Conservation (phyloP, 192 early-diverging fungal genomes). For the Linnemannia zychae region DNA sequence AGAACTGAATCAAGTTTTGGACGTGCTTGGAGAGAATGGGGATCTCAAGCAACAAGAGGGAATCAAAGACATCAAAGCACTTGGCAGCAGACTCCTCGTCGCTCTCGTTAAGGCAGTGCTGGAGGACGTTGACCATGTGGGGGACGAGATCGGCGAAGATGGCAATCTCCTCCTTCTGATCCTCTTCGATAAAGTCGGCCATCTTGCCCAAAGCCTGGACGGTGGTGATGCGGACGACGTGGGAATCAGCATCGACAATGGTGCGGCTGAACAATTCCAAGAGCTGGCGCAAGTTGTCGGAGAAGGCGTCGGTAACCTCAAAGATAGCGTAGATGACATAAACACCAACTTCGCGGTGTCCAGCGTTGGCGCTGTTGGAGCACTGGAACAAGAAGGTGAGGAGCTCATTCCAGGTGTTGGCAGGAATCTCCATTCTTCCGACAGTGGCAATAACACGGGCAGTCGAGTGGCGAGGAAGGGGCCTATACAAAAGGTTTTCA, state of each 20-base stretch:
- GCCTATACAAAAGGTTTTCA: constrained; percentile 47
- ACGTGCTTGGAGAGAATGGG: constrained; percentile 87
- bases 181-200: constrained; percentile 84
- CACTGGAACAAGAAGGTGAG: constrained; percentile 85
- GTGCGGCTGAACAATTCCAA: constrained; percentile 83
- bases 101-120: constrained; percentile 78
- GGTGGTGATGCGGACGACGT: constrained; percentile 84
- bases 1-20: constrained; percentile 86
- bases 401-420: constrained; percentile 84
- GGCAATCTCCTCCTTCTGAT: constrained; percentile 77
- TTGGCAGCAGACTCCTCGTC: constrained; percentile 84
- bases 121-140: constrained; percentile 87
- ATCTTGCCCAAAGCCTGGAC: constrained; percentile 86
- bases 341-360: constrained; percentile 89
- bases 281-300: constrained; percentile 72
- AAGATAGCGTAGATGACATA: constrained; percentile 91
- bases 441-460: constrained; percentile 93
- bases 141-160: constrained; percentile 83
- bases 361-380: constrained; percentile 76
- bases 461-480: constrained; percentile 80
- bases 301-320: constrained; percentile 82
- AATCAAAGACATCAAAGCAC: constrained; percentile 92
- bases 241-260: constrained; percentile 87
- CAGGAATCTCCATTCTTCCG: constrained; percentile 85
- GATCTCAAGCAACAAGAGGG: constrained; percentile 82